These are phyloP conservation scores for Dictyostelium purpureum DNA, from an alignment of 78 protist species.

Conservation along the genomic window DNA sequence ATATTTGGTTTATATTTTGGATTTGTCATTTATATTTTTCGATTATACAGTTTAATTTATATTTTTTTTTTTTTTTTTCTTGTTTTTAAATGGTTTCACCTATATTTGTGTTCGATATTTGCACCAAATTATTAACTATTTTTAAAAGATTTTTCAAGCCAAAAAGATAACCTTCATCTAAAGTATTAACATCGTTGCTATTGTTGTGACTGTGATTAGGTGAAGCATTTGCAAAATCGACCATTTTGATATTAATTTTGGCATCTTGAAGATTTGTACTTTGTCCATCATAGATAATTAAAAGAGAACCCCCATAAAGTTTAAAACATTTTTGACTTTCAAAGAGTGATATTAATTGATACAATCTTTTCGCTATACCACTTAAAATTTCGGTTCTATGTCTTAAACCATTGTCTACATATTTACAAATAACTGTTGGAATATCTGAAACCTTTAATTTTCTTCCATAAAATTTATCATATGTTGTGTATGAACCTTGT, in stretches of 20 bases:
- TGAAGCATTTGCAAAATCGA: conserved; percentile 62
- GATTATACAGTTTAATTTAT: no score
- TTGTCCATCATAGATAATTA: conserved; percentile 61
- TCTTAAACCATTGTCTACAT: conserved; percentile 68
- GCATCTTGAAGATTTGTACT: conserved; percentile 52
- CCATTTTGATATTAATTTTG: conserved; percentile 69
- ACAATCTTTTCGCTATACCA: conserved; percentile 43
- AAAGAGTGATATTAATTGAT: conserved; percentile 56
- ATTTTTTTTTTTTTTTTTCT: not conserved
- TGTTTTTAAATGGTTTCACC: conserved; percentile 32
- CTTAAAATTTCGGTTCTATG: conserved; percentile 13
- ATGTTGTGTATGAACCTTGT: conserved; percentile 14
- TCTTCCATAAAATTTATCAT: conserved; percentile 71
- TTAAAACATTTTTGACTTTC: conserved; percentile 72
- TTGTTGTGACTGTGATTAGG: conserved; percentile 33
- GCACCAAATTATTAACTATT: conserved; percentile 38
- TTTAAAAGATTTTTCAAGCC: conserved; percentile 57
- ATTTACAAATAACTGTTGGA: conserved; percentile 62
- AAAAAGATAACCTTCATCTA: conserved; percentile 74
- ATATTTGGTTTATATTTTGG: no score
- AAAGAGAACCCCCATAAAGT: conserved; percentile 64
- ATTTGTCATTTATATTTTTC: no score
- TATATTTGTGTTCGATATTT: conserved; percentile 27
- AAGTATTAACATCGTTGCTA: not conserved
- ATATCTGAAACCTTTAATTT: conserved; percentile 17